A percentile compares a stretch with the other conserved stretches of the same genome.
Conservation (phyloP, 192 early-diverging fungal genomes). For the Coemansia interrupta region DNA sequence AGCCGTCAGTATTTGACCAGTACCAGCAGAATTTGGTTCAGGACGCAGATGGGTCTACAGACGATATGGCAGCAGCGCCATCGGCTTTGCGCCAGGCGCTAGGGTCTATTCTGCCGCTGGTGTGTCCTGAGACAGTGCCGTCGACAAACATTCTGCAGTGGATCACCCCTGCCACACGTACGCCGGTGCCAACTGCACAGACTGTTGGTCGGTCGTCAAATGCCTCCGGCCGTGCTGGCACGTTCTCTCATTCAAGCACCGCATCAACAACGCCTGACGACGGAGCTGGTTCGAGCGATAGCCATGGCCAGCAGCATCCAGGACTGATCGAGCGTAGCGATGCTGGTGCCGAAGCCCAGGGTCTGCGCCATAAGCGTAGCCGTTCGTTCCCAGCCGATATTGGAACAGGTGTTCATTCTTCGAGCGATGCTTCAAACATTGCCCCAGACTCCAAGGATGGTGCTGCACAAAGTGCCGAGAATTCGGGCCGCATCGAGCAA, state of each 20-base stretch:
- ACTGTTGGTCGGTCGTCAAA: slow-evolving; percentile 12
- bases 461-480: background rate
- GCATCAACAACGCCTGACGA: background rate
- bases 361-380: slow-evolving; percentile 47
- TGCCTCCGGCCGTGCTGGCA: slow-evolving; percentile 34
- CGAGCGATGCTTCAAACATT: background rate
- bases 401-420: slow-evolving; percentile 5
- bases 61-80: slow-evolving; percentile 16
- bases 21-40: slow-evolving; percentile 43
- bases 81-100: slow-evolving; percentile 43
- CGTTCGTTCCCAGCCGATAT: slow-evolving; percentile 39
- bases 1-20: slow-evolving; percentile 46
- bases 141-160: slow-evolving; percentile 53
- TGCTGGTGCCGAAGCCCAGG: slow-evolving; percentile 7
- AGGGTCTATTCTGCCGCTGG: slow-evolving; percentile 52
- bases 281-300: background rate
- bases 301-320: background rate
- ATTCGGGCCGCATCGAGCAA: slow-evolving; percentile 19
- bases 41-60: slow-evolving; percentile 4
- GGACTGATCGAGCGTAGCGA: background rate
- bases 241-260: slow-evolving; percentile 30
- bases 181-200: slow-evolving; percentile 24
- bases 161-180: slow-evolving; percentile 43
- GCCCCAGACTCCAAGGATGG: slow-evolving; percentile 5
- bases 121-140: slow-evolving; percentile 52